Evolutionary conservation across 2,329 filamentous ascomycete species (phyloP).

Genomic region (Colletotrichum ledebouriae): DNA sequence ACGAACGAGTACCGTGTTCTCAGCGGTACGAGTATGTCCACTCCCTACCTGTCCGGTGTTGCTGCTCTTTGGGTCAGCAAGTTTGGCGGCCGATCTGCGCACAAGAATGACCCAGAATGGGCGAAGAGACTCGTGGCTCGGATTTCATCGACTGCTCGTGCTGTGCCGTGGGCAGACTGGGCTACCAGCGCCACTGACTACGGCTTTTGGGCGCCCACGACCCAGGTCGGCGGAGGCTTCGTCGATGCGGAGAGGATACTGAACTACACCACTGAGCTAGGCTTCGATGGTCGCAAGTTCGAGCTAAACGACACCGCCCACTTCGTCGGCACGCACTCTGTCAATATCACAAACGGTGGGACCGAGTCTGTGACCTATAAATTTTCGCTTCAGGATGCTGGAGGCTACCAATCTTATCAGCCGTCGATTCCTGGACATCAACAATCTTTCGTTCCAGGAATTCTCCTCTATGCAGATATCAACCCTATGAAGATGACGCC

Average conservation of each 20-base stretch:
- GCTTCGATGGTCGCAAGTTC: slow-evolving; percentile 55
- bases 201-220: slow-evolving; percentile 22
- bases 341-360: slow-evolving; percentile 59
- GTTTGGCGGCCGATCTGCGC: slow-evolving; percentile 49
- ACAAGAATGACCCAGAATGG: slow-evolving; percentile 46
- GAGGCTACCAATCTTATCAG: slow-evolving; percentile 6
- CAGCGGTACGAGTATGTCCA: slow-evolving; percentile 26
- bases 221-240: slow-evolving; percentile 61
- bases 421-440: slow-evolving; percentile 12
- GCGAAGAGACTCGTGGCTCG: slow-evolving; percentile 1
- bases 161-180: slow-evolving; percentile 25
- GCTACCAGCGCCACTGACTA: slow-evolving; percentile 14
- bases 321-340: slow-evolving; percentile 53
- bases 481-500: slow-evolving; percentile 27
- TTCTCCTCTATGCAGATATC: neutral
- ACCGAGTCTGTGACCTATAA: slow-evolving; percentile 55
- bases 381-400: slow-evolving; percentile 54
- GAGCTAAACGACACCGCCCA: slow-evolving; percentile 62
- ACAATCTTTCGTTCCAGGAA: neutral
- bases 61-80: slow-evolving; percentile 32
- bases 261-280: slow-evolving; percentile 54
- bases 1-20: slow-evolving; percentile 2
- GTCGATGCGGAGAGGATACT: slow-evolving; percentile 61
- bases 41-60: slow-evolving; percentile 19
- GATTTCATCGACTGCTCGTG: slow-evolving; percentile 3